Evolutionary conservation across 2,329 filamentous ascomycete genomes (phyloP), one percentile per base, ranked within the genome.

Genomic region (Parastagonospora nodorum): DNA sequence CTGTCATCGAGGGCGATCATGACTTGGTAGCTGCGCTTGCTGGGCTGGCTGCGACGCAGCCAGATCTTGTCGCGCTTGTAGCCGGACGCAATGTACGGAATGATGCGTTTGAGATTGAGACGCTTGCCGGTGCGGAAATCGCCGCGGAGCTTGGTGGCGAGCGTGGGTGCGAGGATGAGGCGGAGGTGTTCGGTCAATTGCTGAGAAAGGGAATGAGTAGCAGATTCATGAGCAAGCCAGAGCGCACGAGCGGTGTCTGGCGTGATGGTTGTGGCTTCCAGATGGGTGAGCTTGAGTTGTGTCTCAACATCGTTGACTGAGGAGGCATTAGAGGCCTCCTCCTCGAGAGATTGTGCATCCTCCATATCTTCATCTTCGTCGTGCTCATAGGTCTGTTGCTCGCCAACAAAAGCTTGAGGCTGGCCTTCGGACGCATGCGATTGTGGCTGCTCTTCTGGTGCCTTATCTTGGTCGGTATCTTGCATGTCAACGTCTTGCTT

Each of bases 51-150:
- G 48, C 95, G 87, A 11, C 95, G 89, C 88, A 99, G 96, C 94
- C 94, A 99, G 76, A 99, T 99, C 81, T 99, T 99, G 83, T 99
- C 94, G 53, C 94, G 90, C 81, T 97, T 97, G 82, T 97, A 99
- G 70, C 89, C 88, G 0, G 92, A 97, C 1, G 95, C 94, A 63
- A 99, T 97, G 77, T 99, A 99, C 0, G 95, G 94, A 66, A 99
- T 99, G 76, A 99, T 99, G 63, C 93, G 91, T 77, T 97, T 97
- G 80, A 99, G 96, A 76, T 97, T 99, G 64, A 99, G 90, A 0
- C 94, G 88, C 74, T 99, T 99, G 57, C 94, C 94, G 0, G 94
- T 99, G 61, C 94, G 90, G 83, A 96, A 97, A 61, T 96, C 92
- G 37, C 94, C 94, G 2, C 93, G 92, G 55, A 99, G 89, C 69